Conservation (phyloP, 164 flowering plant species). For the Magnolia officinalis region DNA sequence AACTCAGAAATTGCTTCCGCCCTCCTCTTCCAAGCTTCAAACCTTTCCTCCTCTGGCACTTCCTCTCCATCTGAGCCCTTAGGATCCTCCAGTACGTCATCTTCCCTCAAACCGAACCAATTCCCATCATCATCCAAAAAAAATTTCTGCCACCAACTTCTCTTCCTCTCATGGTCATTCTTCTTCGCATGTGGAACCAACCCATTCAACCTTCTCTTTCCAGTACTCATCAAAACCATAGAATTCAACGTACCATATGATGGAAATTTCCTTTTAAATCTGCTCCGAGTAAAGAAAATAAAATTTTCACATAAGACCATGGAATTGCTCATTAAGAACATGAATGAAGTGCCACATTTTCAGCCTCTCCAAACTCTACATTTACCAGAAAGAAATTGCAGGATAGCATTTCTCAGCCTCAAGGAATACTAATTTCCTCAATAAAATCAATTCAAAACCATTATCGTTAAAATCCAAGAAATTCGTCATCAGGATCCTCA, state of each 20-base stretch:
- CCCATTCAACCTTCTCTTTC: constrained; percentile 25
- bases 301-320: constrained; percentile 42
- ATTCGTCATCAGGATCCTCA: neutral
- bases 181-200: constrained; percentile 47
- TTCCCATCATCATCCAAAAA: constrained; percentile 78
- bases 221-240: constrained; percentile 15
- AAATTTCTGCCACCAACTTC: constrained; percentile 82
- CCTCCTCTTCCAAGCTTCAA: constrained; percentile 92
- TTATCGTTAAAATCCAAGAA: neutral
- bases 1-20: constrained; percentile 91
- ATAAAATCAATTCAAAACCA: neutral
- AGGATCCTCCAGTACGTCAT: constrained; percentile 38
- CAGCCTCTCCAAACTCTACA: constrained; percentile 9
- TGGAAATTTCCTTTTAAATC: neutral
- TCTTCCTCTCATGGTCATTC: constrained; percentile 20
- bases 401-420: neutral
- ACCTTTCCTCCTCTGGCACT: constrained; percentile 50
- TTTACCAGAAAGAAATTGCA: neutral
- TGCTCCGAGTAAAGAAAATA: constrained; percentile 13
- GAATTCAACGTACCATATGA: constrained; percentile 3
- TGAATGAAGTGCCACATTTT: constrained; percentile 49
- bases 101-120: constrained; percentile 79
- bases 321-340: constrained; percentile 74
- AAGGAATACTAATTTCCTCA: too few species aligned
- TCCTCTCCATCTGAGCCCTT: constrained; percentile 23